These are phyloP conservation scores for Pugionium cornutum DNA, from an alignment of 345 rosid species.

Conservation along the genomic window DNA sequence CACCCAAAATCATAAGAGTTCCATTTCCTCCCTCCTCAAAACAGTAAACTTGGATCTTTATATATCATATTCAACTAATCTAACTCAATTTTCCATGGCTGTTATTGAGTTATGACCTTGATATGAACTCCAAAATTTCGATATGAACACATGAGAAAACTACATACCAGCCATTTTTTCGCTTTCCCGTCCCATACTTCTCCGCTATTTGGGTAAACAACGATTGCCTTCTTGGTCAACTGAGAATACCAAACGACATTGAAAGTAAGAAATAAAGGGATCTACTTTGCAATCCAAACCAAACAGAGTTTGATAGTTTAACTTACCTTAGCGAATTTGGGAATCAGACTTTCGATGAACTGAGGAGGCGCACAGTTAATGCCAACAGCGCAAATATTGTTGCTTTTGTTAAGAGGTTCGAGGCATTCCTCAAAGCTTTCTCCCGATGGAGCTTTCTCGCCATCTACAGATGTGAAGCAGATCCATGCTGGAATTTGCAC, in stretches of 20 bases:
- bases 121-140: background rate
- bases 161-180: conserved; percentile 86
- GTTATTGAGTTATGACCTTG: conserved; percentile 6
- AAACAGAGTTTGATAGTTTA: background rate
- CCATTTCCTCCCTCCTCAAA: conserved; percentile 5
- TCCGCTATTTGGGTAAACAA: conserved; percentile 90
- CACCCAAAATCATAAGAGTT: background rate
- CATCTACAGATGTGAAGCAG: conserved; percentile 81
- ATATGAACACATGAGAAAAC: background rate
- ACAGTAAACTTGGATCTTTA: background rate
- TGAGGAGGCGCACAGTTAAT: conserved; percentile 91
- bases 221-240: conserved; percentile 68
- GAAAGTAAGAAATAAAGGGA: background rate
- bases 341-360: conserved; percentile 58
- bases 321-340: conserved; percentile 61
- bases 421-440: conserved; percentile 75
- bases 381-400: conserved; percentile 66
- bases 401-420: conserved; percentile 60
- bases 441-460: conserved; percentile 79
- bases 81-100: background rate
- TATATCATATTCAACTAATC: background rate
- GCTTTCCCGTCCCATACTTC: conserved; percentile 89
- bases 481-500: conserved; percentile 81
- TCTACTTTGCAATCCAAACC: background rate
- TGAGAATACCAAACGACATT: conserved; percentile 33